Conservation (phyloP, 2,329 filamentous ascomycete genomes). For the Curvularia spicifera region DNA sequence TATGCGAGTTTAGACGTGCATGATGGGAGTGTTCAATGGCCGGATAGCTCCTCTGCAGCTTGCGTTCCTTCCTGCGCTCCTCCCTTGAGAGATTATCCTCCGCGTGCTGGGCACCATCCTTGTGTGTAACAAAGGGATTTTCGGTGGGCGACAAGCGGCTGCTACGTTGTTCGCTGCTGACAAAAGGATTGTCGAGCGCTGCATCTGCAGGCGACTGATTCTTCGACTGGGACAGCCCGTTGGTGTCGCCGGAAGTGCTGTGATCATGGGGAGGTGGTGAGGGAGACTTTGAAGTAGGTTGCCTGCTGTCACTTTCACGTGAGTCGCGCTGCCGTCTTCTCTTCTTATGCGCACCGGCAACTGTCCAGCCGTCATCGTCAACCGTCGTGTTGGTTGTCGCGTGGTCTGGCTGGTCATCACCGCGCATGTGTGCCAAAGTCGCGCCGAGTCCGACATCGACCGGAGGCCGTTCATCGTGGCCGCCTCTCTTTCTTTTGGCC, state of each 20-base stretch:
- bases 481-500: slow-evolving; percentile 41
- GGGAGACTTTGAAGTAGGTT: slow-evolving; percentile 9
- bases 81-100: slow-evolving; percentile 24
- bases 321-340: slow-evolving; percentile 28
- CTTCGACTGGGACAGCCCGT: not conserved
- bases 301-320: slow-evolving; percentile 7
- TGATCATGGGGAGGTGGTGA: slow-evolving; percentile 1
- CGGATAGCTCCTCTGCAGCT: slow-evolving; percentile 44
- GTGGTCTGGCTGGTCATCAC: slow-evolving; percentile 21
- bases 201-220: slow-evolving; percentile 2
- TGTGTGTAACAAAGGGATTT: slow-evolving; percentile 31
- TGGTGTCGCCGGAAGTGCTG: not conserved
- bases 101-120: slow-evolving; percentile 7
- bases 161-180: slow-evolving; percentile 17
- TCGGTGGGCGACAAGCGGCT: slow-evolving; percentile 15
- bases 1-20: slow-evolving; percentile 60
- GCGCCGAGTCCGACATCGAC: slow-evolving; percentile 39
- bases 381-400: slow-evolving; percentile 16
- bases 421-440: slow-evolving; percentile 38
- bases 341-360: slow-evolving; percentile 35
- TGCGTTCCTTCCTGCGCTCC: slow-evolving; percentile 39
- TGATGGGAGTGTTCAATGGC: slow-evolving; percentile 60
- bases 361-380: slow-evolving; percentile 37
- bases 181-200: slow-evolving; percentile 26
- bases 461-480: slow-evolving; percentile 24